Evolutionary conservation across 108 stramenopile genomes (phyloP), one percentile per base, ranked within the genome.

Genomic region (Schizochytrium sp.): DNA sequence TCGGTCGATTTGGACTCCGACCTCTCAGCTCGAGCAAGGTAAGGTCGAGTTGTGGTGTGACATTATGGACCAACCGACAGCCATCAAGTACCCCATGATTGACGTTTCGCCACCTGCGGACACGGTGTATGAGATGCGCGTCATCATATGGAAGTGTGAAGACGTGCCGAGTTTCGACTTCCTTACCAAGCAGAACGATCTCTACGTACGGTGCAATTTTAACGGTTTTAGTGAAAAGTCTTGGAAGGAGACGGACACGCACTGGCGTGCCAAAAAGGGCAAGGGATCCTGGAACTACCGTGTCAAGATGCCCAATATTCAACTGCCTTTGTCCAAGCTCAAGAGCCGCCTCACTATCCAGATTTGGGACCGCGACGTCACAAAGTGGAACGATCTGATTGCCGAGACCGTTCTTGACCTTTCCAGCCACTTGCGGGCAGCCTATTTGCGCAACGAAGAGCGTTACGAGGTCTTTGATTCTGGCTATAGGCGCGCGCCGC

Each of bases 231-330:
- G 92, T 58, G 89, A 93, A 44, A 92, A 92, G 76, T 14, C 71
- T 0, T 83, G 76, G 76, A 63, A 90, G 92, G 89, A 25, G 8
- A 95, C 94, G 57, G 94, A 95, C 89, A 94, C 92, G n/a, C 94
- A 95, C 63, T 94, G 93, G 94, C 91, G 94, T 51, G 88, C 87
- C 53, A 93, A 93, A 88, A 92, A 60, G 28, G 94, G 94, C 34
- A 91, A 92, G 63, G 94, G 89, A 10, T 91, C 89, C 21, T 95
- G 90, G 87, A 95, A 95, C 72, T 95, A 92, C 92, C 91, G 94
- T 28, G 69, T 95, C n/a, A 93, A 93, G 88, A 93, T 94, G 90
- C 21, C 45, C n/a, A 51, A 90, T 25, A 89, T 93, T 23, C 6
- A 72, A 58, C 88, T 92, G 14, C 91, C 91, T 0, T 89, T 88